A percentile compares a stretch with the other conserved stretches of the same genome.
phyloP scores from a whole-genome alignment of 2,329 filamentous ascomycete species.

The Fusarium sp. region DNA sequence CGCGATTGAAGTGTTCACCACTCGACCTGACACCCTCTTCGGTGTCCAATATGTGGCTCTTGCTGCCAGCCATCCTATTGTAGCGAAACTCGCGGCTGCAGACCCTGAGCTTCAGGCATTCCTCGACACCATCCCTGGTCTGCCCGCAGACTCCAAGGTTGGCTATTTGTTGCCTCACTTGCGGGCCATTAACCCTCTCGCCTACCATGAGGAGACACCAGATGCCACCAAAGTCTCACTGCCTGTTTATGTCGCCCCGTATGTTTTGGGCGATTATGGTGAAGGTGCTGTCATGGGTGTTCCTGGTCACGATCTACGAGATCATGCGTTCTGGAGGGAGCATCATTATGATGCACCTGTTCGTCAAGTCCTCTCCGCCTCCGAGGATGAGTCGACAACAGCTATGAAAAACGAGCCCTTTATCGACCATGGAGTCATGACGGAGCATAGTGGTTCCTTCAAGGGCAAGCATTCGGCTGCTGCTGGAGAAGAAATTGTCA shows the following conservation, averaged over 20 bases:
- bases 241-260: slow-evolving; percentile 86
- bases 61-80: slow-evolving; percentile 79
- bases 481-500: slow-evolving; percentile 73
- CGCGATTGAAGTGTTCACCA: slow-evolving; percentile 83
- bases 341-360: slow-evolving; percentile 75
- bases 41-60: slow-evolving; percentile 89
- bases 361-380: slow-evolving; percentile 72
- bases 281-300: slow-evolving; percentile 94
- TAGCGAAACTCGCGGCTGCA: slow-evolving; percentile 70
- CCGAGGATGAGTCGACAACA: slow-evolving; percentile 64
- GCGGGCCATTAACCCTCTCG: slow-evolving; percentile 76
- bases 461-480: slow-evolving; percentile 74
- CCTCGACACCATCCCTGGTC: slow-evolving; percentile 71
- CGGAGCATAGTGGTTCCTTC: slow-evolving; percentile 75
- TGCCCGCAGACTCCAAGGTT: slow-evolving; percentile 70
- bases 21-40: slow-evolving; percentile 87
- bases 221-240: slow-evolving; percentile 70
- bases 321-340: slow-evolving; percentile 84
- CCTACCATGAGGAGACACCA: slow-evolving; percentile 66
- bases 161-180: slow-evolving; percentile 78
- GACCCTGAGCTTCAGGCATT: slow-evolving; percentile 77
- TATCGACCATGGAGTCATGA: slow-evolving; percentile 77
- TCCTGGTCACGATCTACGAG: slow-evolving; percentile 85
- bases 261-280: slow-evolving; percentile 88
- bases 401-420: slow-evolving; percentile 68